A percentile compares a stretch with the other conserved stretches of the same genome.
Evolutionary conservation across 371 early-diverging fungal genomes (phyloP).

Genomic region (Apophysomyces sp.): DNA sequence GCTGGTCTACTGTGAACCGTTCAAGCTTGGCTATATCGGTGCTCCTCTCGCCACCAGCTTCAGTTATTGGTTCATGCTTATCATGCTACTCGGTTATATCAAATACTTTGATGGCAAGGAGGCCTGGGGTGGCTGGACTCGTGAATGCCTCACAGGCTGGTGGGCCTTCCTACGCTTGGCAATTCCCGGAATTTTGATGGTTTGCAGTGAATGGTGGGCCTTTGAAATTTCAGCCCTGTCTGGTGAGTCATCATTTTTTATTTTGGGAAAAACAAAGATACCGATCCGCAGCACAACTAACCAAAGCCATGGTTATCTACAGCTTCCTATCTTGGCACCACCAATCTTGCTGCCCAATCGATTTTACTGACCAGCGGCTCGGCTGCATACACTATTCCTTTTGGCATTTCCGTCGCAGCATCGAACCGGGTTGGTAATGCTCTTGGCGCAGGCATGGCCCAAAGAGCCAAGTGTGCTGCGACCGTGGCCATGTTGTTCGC

Average conservation of each 20-base stretch:
- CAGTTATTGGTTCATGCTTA: conserved; percentile 67
- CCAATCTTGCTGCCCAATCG: conserved; percentile 75
- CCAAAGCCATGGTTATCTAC: not conserved
- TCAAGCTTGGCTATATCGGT: conserved; percentile 74
- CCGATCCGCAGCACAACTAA: no score
- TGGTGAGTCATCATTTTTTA: conserved; percentile 18
- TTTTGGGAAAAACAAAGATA: not conserved
- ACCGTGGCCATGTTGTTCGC: conserved; percentile 36
- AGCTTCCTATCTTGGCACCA: conserved; percentile 59
- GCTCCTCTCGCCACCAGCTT: conserved; percentile 77
- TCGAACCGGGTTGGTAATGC: conserved; percentile 76
- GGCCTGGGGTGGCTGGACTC: conserved; percentile 84
- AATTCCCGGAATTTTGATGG: conserved; percentile 65
- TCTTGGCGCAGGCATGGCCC: conserved; percentile 48
- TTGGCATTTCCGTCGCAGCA: conserved; percentile 67
- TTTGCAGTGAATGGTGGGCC: conserved; percentile 75
- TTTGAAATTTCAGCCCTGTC: conserved; percentile 75
- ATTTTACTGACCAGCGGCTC: conserved; percentile 66
- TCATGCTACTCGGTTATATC: conserved; percentile 61
- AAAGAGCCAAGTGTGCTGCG: conserved; percentile 35
- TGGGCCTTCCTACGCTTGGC: conserved; percentile 68
- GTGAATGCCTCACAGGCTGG: conserved; percentile 61
- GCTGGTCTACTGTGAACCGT: conserved; percentile 66
- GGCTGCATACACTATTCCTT: conserved; percentile 61
- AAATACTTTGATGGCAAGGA: conserved; percentile 61